A percentile compares a stretch with the other conserved stretches of the same genome.
Evolutionary conservation across 2,329 filamentous ascomycete genomes (phyloP).

Genomic region (Aspergillus caelatus): DNA sequence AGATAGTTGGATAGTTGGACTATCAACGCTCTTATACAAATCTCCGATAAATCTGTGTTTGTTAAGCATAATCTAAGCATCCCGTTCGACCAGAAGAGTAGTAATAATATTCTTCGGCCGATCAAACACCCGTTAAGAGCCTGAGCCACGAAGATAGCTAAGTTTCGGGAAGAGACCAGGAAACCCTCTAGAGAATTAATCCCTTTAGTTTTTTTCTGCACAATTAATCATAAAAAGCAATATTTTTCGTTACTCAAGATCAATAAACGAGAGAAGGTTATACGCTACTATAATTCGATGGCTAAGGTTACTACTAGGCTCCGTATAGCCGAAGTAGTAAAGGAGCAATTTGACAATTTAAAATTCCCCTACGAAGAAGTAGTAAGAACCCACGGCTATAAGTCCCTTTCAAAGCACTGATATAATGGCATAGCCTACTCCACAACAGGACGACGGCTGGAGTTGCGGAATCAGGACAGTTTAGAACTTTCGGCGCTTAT

Average conservation of each 20-base stretch:
- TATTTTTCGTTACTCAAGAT: slow-evolving; percentile 32
- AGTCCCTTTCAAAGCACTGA: slow-evolving; percentile 4
- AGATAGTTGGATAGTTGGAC: slow-evolving; percentile 26
- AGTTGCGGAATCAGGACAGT: slow-evolving; percentile 26
- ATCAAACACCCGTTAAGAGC: slow-evolving; percentile 11
- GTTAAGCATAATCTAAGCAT: slow-evolving; percentile 23
- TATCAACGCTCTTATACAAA: slow-evolving; percentile 24
- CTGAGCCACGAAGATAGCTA: slow-evolving; percentile 9
- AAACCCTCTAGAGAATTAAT: not conserved
- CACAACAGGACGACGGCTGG: slow-evolving; percentile 23
- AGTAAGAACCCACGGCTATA: slow-evolving; percentile 20
- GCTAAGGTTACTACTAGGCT: slow-evolving; percentile 17
- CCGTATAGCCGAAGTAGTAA: slow-evolving; percentile 17
- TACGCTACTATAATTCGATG: slow-evolving; percentile 30
- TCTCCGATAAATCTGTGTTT: slow-evolving; percentile 26
- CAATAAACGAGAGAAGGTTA: slow-evolving; percentile 26
- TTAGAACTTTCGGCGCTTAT: slow-evolving; percentile 22
- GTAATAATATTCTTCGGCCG: slow-evolving; percentile 16
- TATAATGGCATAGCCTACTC: slow-evolving; percentile 16
- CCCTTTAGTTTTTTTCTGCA: slow-evolving; percentile 22
- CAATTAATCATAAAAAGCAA: slow-evolving; percentile 19
- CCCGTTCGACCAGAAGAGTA: slow-evolving; percentile 19
- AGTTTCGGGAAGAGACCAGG: slow-evolving; percentile 2
- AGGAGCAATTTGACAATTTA: slow-evolving; percentile 28
- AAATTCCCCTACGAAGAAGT: slow-evolving; percentile 25